Base-by-base conservation (phyloP, 306 rosid genomes). In the Cercis canadensis region DNA sequence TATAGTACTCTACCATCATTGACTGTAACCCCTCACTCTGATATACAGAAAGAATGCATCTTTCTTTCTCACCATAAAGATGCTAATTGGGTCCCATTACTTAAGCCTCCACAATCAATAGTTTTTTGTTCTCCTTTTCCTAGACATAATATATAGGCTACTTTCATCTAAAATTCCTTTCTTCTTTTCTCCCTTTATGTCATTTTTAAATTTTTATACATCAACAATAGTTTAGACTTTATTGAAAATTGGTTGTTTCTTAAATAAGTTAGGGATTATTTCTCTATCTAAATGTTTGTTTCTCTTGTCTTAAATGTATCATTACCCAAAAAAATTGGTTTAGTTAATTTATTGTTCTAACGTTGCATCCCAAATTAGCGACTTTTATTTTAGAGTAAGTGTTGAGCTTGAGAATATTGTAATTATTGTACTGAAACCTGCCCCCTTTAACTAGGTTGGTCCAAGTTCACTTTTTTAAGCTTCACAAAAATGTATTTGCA, bases 11-110 rank as follows among this genome's bases (percentile, higher is more conserved):
- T 24, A 24, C 29, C 29, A 61, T 75, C 69, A 82, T 66, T 59
- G 55, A 46, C 69, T 74, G 80, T 74, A 75, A 83, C 47, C 40
- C 62, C 33, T 70, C 68, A n/a, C 67, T 70, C 19, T 67, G 68
- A 57, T 51, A 14, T 49, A 51, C n/a, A n/a, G 18, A 68, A 68
- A 72, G 62, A 61, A 72, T 78, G 36, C 81, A 67, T 67, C 75
- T 34, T 63, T 73, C 57, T 60, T n/a, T 52, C 57, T 52, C 32
- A 2, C 31, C 13, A 52, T 12, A 12, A 46, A 52, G 15, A 6
- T 52, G 57, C 57, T 8, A 9, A 16, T 8, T 6, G 56, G 56
- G 56, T 15, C 56, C 21, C 56, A 24, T 5, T 2, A 37, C 43
- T 5, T 6, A 6, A 37, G 43, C 43, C 43, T 6, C 7, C 7